Base-by-base conservation (phyloP, 345 rosid genomes). In the Mangifera indica region DNA sequence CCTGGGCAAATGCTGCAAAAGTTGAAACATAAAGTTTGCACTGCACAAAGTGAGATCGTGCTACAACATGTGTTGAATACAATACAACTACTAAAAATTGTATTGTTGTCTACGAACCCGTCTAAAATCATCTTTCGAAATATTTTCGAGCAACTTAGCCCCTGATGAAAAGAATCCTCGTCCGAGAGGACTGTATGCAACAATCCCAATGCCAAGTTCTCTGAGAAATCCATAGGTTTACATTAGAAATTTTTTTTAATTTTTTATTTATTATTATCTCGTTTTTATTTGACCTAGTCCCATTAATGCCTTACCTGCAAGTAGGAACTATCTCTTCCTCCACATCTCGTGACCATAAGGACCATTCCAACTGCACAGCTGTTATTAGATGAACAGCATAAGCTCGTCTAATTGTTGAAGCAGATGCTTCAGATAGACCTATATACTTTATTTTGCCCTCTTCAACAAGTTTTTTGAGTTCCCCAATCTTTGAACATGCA, bases 161-260 rank as follows among this genome's bases (percentile, higher is more conserved):
- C 61, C 61, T 2, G 17, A 57, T 22, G 61, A 57, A 11, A 57
- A 15, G 17, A 57, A 57, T 25, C 61, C 61, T 53, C 90, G 74
- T 55, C 88, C 90, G 0, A 88, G 70, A 44, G 91, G 91, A 74
- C 96, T 79, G 73, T 87, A 90, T 1, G 88, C 84, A 54, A 88
- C 96, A 70, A 90, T 85, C 11, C 93, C 88, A 20, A 88, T 90
- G 49, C 93, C 93, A 66, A 89, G 94, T 59, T 91, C 92, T 78
- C 93, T 84, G 29, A 10, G 42, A 49, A 83, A 37, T 24, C 3
- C 25, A n/a, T 40, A 1, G 34, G 18, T 10, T n/a, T 2, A 10
- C 42, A 20, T 59, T 49, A 49, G 53, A 69, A 56, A 37, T 25
- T n/a, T n/a, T n/a, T n/a, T n/a, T n/a, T 46, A 57, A 26, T 10